A percentile compares a stretch with the other conserved stretches of the same genome.
Conservation (phyloP, 805 yeast genomes). For the Vanderwaltozyma polyspora region DNA sequence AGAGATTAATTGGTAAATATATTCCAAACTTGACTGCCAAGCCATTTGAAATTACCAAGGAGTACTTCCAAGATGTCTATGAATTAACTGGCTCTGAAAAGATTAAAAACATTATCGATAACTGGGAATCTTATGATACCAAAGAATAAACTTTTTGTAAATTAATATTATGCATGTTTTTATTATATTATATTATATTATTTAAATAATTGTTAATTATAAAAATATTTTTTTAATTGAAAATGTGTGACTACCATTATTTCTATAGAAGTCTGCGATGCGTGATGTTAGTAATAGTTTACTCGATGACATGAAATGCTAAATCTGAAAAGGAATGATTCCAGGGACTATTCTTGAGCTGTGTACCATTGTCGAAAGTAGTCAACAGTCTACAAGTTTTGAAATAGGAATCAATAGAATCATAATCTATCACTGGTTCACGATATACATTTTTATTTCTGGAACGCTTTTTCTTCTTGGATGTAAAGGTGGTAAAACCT, state of each 20-base stretch:
- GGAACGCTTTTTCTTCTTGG: slow-evolving; percentile 10
- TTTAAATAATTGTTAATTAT: not conserved
- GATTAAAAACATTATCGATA: slow-evolving; percentile 80
- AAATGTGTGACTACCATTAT: too few relatives aligned
- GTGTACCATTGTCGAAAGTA: slow-evolving; percentile 16
- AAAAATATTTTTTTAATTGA: too few relatives aligned
- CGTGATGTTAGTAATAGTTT: not conserved
- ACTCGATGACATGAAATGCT: slow-evolving; percentile 31
- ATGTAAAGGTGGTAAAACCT: slow-evolving; percentile 17
- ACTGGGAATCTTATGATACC: slow-evolving; percentile 78
- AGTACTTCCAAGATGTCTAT: slow-evolving; percentile 93
- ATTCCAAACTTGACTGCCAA: slow-evolving; percentile 98
- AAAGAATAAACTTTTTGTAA: not conserved
- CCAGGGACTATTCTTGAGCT: slow-evolving; percentile 29
- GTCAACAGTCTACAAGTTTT: slow-evolving; percentile 11
- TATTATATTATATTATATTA: not conserved
- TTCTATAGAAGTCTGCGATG: too few relatives aligned
- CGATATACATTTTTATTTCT: slow-evolving; percentile 7
- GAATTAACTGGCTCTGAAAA: slow-evolving; percentile 82
- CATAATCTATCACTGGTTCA: slow-evolving; percentile 17
- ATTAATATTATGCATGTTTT: not conserved
- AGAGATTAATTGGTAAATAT: slow-evolving; percentile 86
- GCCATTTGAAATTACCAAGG: slow-evolving; percentile 92
- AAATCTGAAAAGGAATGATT: slow-evolving; percentile 43
- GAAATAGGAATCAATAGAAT: slow-evolving; percentile 11